phyloP scores from a whole-genome alignment of 2,329 filamentous ascomycete species.

The Apiospora kogelbergensis region DNA sequence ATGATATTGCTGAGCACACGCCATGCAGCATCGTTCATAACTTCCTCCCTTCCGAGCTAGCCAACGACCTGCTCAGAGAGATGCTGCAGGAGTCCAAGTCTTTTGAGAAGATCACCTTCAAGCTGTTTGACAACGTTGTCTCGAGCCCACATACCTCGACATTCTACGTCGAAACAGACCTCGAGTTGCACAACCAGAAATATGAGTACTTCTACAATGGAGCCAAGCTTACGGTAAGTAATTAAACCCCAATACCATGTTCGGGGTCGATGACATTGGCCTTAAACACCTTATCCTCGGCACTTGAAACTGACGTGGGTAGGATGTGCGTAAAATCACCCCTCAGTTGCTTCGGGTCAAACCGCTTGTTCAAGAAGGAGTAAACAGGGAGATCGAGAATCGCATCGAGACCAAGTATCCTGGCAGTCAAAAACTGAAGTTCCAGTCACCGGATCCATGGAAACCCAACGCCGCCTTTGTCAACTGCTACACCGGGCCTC shows the following conservation, averaged over 20 bases:
- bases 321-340: conserved; percentile 76
- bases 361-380: conserved; percentile 66
- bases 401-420: conserved; percentile 71
- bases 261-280: not conserved
- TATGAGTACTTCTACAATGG: conserved; percentile 88
- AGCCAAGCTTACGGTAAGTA: conserved; percentile 59
- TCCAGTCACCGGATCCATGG: conserved; percentile 75
- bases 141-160: conserved; percentile 80
- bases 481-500: conserved; percentile 85
- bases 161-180: conserved; percentile 77
- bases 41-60: conserved; percentile 72
- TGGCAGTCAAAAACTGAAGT: conserved; percentile 68
- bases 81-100: conserved; percentile 71
- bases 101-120: conserved; percentile 73
- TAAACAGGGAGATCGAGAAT: conserved; percentile 74
- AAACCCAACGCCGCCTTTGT: conserved; percentile 87
- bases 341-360: conserved; percentile 72
- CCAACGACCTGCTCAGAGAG: conserved; percentile 73
- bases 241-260: not conserved
- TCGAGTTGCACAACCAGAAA: conserved; percentile 69
- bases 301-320: not conserved
- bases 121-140: conserved; percentile 86
- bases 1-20: conserved; percentile 78
- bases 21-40: conserved; percentile 93
- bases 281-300: not conserved